A percentile compares a stretch with the other conserved stretches of the same genome.
Conservation (phyloP, 176 grass and related monocot genomes). For the Ampelocalamus luodianensis region DNA sequence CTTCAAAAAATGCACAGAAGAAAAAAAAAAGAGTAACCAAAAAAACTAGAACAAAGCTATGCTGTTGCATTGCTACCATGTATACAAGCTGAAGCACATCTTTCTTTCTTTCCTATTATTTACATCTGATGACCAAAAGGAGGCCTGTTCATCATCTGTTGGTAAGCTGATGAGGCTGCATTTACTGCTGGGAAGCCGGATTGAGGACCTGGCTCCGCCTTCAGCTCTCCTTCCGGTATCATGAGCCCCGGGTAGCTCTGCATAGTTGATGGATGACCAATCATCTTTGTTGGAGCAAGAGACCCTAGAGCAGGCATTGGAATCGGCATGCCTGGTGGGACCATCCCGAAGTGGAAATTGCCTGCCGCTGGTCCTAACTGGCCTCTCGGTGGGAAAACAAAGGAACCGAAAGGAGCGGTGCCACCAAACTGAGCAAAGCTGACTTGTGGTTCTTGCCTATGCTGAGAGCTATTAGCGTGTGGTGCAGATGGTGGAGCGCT, state of each 20-base stretch:
- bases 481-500: slow-evolving; percentile 20
- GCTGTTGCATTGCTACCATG: slow-evolving; percentile 37
- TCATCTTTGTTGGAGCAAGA: slow-evolving; percentile 49
- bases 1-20: slow-evolving; percentile 27
- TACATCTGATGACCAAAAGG: slow-evolving; percentile 79
- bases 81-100: slow-evolving; percentile 53
- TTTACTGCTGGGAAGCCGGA: slow-evolving; percentile 36
- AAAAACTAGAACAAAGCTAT: slow-evolving; percentile 47
- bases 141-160: slow-evolving; percentile 76
- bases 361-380: slow-evolving; percentile 53
- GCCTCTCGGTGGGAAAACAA: slow-evolving; percentile 43
- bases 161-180: slow-evolving; percentile 50
- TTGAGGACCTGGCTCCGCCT: slow-evolving; percentile 50
- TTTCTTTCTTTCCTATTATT: slow-evolving; percentile 64
- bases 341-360: slow-evolving; percentile 65
- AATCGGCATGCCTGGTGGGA: slow-evolving; percentile 60
- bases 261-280: slow-evolving; percentile 39
- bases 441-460: slow-evolving; percentile 47
- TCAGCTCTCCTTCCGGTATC: slow-evolving; percentile 68
- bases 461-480: slow-evolving; percentile 44
- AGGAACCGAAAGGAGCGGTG: slow-evolving; percentile 55
- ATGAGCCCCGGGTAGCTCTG: slow-evolving; percentile 54
- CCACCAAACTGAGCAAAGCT: slow-evolving; percentile 49
- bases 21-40: neutral
- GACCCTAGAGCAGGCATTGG: slow-evolving; percentile 57